Conservation (phyloP, 2,329 filamentous ascomycete species). For the Aspergillus brunneoviolaceus region DNA sequence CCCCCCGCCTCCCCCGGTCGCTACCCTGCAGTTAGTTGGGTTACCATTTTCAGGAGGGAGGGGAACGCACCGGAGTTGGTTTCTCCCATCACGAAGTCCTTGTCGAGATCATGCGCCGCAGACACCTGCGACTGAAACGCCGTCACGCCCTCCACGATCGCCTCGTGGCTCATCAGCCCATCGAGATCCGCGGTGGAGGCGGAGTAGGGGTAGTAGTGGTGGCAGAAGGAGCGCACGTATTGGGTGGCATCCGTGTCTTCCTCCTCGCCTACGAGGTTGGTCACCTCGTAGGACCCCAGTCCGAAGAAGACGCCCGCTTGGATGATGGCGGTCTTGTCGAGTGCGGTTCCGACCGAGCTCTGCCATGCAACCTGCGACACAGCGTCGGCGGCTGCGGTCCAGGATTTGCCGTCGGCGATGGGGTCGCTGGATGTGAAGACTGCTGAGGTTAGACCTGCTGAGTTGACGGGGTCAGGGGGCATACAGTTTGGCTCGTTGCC, state of each 20-base stretch:
- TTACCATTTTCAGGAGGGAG: not conserved
- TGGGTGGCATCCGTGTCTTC: slow-evolving; percentile 31
- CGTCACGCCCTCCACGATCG: slow-evolving; percentile 42
- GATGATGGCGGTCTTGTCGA: slow-evolving; percentile 28
- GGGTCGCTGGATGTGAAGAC: slow-evolving; percentile 28
- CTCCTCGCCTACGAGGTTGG: slow-evolving; percentile 37
- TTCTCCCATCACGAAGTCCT: slow-evolving; percentile 52
- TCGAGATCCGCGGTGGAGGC: slow-evolving; percentile 39
- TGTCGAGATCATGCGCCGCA: slow-evolving; percentile 40
- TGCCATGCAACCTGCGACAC: slow-evolving; percentile 37
- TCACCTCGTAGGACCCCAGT: slow-evolving; percentile 37
- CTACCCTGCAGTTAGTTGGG: slow-evolving; percentile 17
- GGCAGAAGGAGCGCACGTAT: slow-evolving; percentile 46
- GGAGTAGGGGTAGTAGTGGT: slow-evolving; percentile 52
- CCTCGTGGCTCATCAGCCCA: slow-evolving; percentile 48
- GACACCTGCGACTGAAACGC: slow-evolving; percentile 44
- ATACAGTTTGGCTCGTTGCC: slow-evolving; percentile 60
- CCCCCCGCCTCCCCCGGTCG: slow-evolving; percentile 40
- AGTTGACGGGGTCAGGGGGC: slow-evolving; percentile 6
- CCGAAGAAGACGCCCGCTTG: slow-evolving; percentile 40
- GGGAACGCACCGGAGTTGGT: slow-evolving; percentile 48
- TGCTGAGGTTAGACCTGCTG: not conserved
- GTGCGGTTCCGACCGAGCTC: slow-evolving; percentile 29
- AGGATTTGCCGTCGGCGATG: slow-evolving; percentile 25
- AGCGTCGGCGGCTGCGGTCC: slow-evolving; percentile 35